Percentiles rank a stretch among this genome's conserved stretches.
phyloP scores from a whole-genome alignment of 106 monocot genomes.

The Narthecium ossifragum region DNA sequence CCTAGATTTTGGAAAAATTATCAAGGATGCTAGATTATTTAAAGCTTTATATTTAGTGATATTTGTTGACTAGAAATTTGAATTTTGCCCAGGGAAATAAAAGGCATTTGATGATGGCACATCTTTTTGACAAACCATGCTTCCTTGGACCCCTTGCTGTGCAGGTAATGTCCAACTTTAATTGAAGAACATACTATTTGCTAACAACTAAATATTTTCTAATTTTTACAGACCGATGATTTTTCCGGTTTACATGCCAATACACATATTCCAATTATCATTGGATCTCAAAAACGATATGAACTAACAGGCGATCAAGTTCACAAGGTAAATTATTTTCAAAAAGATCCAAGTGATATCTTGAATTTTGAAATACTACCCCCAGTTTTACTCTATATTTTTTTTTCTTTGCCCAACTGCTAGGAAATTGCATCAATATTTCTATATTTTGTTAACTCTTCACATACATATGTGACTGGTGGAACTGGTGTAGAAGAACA shows the following conservation, averaged over 20 bases:
- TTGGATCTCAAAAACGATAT: slow-evolving; percentile 89
- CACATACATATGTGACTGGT: slow-evolving; percentile 88
- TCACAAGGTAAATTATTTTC: slow-evolving; percentile 62
- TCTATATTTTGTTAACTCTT: slow-evolving; percentile 89
- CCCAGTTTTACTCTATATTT: too few relatives aligned
- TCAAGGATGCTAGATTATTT: too few relatives aligned
- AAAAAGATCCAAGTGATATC: not conserved
- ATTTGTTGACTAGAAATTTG: too few relatives aligned
- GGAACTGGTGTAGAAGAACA: slow-evolving; percentile 83
- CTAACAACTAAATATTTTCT: not conserved
- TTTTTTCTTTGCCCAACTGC: too few relatives aligned
- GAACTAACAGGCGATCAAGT: slow-evolving; percentile 87
- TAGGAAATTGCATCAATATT: slow-evolving; percentile 73
- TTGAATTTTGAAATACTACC: not conserved
- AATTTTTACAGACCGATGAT: slow-evolving; percentile 63
- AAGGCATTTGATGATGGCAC: slow-evolving; percentile 85
- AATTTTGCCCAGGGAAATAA: slow-evolving; percentile 80
- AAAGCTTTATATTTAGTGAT: too few relatives aligned
- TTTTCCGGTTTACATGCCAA: slow-evolving; percentile 92
- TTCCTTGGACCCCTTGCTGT: slow-evolving; percentile 89
- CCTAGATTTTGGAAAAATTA: too few relatives aligned
- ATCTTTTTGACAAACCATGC: slow-evolving; percentile 99
- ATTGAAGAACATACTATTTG: not conserved
- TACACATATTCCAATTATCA: slow-evolving; percentile 85
- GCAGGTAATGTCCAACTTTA: slow-evolving; percentile 33